Evolutionary conservation across 1,284 basidiomycete species (phyloP), one percentile per base, ranked within the genome.

Genomic region (Ustilago hordei): DNA sequence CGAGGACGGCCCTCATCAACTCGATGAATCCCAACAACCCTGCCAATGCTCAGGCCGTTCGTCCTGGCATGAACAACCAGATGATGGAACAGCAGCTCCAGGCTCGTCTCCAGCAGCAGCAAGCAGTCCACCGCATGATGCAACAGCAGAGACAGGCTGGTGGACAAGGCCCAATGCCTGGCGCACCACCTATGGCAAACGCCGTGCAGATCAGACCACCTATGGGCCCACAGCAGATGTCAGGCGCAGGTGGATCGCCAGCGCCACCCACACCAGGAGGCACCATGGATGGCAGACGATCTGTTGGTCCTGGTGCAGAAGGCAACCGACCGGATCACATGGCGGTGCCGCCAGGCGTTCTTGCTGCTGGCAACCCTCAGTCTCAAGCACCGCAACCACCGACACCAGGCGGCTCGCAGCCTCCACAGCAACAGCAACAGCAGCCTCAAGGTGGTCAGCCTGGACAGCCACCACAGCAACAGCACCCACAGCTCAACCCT

Each of bases 1-100:
- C 77, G 13, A 71, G 82, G 8, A 74, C 81, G 65, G 77, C 80
- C 0, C 56, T 84, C 28, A 71, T 84, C 53, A 77, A 82, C 60
- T 77, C 73, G 45, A 76, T 82, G 64, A 78, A 78, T 34, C 78
- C 78, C 5, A 68, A 76, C 69, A 78, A 75, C 58, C 68, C 72
- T 3, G 63, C 63, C 60, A 78, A 75, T n/a, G 64, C 63, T 17
- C 71, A 74, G 43, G 69, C 75, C 0, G 65, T 72, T 19, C 72
- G 70, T 19, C 70, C 70, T 4, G 74, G 72, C 55, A 72, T 69
- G 68, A 62, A 52, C 78, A 73, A 63, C 38, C 69, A 58, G 48
- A 64, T 61, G 35, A 69, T 71, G 62, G 81, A 82, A 28, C 75
- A 79, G 47, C 81, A 82, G 70, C 60, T 81, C 28, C 81, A 82